Evolutionary conservation across 2,329 filamentous ascomycete genomes (phyloP).

Genomic region (Hypoxylon sp.): DNA sequence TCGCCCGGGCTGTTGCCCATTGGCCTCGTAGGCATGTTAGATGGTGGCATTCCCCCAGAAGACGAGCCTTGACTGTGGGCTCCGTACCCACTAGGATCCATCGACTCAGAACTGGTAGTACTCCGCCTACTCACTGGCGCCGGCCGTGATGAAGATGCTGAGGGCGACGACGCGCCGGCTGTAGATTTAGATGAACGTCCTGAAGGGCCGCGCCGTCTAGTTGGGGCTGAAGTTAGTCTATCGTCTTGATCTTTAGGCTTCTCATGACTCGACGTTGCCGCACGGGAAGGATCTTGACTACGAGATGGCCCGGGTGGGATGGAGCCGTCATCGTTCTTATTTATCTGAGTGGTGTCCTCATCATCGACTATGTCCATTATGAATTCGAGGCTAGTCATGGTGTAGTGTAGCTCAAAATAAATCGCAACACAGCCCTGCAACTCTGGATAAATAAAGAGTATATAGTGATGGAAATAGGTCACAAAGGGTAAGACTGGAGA

Average conservation of each 20-base stretch:
- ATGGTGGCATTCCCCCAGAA: constrained; percentile 53
- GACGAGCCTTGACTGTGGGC: constrained; percentile 57
- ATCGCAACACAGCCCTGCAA: constrained; percentile 54
- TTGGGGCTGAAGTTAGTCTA: constrained; percentile 54
- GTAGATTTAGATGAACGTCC: constrained; percentile 54
- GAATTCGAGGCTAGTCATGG: constrained; percentile 70
- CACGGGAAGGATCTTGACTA: constrained; percentile 57
- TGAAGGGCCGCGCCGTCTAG: constrained; percentile 57
- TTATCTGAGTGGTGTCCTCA: constrained; percentile 57
- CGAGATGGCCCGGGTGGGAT: constrained; percentile 56
- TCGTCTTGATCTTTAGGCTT: constrained; percentile 56
- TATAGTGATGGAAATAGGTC: constrained; percentile 51
- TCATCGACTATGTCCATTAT: constrained; percentile 72
- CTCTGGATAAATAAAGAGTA: constrained; percentile 54
- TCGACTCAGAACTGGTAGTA: constrained; percentile 65
- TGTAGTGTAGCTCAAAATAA: constrained; percentile 58
- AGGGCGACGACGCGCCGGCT: constrained; percentile 49
- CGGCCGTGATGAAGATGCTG: constrained; percentile 53
- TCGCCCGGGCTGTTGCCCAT: constrained; percentile 55
- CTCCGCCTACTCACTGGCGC: constrained; percentile 58
- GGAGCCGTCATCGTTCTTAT: constrained; percentile 64
- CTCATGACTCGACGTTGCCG: constrained; percentile 59
- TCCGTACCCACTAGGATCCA: constrained; percentile 60
- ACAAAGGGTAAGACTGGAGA: constrained; percentile 49
- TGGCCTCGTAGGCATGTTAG: constrained; percentile 59